Evolutionary conservation across 805 yeast species (phyloP), one percentile per base, ranked within the genome.

Genomic region (Saturnispora quitensis): DNA sequence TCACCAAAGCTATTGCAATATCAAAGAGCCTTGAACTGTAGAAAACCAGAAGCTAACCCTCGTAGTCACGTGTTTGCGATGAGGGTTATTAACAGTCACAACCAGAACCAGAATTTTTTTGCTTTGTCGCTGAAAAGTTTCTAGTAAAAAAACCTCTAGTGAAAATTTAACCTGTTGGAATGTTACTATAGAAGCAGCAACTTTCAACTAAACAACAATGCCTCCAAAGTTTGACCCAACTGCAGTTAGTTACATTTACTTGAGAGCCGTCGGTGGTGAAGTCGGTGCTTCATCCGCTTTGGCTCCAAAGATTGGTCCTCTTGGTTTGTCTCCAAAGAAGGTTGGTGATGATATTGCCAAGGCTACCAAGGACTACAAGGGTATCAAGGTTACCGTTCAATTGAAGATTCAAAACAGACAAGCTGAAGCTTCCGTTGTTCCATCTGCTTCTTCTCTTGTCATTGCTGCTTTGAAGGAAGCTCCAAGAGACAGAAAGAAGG

Each of bases 241-340:
- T 81, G 99, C 93, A 87, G 96, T 93, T 74, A 90, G 90, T 79
- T 88, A 79, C 87, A 81, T 93, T 79, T 91, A 91, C 88, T 81
- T 93, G 78, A 89, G 99, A 86, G 97, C 99, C 78, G 95, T 89
- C 68, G 99, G 99, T 87, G 99, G 99, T 84, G 99, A 93, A 83
- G 95, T 93, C 70, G 99, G 98, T 81, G 96, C 97, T 71, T 89
- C 98, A 60, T 87, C 99, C 64, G 97, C 99, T 65, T 86, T 93
- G 71, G 99, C 99, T 68, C 99, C 99, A 75, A 93, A 93, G 91
- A 93, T 93, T 73, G 99, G 99, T 88, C 99, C 99, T 68, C 88
- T 93, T 74, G 99, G 99, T 89, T 82, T 93, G 69, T 89, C 97
- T 60, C 97, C 99, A 81, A 93, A 91, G 95, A 91, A 93, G 86